Evolutionary conservation across 2,329 filamentous ascomycete genomes (phyloP), one percentile per base, ranked within the genome.

Genomic region (Grosmannia penicillata): DNA sequence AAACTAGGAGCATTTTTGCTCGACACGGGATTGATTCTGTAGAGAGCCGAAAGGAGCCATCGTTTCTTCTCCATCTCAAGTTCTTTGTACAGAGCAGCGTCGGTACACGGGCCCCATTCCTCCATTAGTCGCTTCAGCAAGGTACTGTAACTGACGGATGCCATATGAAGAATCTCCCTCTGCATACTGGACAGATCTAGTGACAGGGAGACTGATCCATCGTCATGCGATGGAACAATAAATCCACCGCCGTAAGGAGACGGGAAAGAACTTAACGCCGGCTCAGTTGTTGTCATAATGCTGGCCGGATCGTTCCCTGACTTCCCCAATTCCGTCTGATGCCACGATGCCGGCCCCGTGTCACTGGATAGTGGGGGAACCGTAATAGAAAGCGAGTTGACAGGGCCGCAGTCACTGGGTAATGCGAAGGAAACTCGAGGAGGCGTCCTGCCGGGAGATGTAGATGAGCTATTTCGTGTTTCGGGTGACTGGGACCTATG

Each of bases 71-170:
- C 53, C 41, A 58, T 61, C 41, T 70, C 68, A 4, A 70, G 48
- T 36, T 69, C 64, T 46, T 61, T 60, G 47, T 66, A 68, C 17
- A 71, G 54, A n/a, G 59, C 62, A 3, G 66, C 62, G 42, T 71
- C 65, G 1, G 56, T 53, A 27, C 57, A 61, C 4, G 65, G 59
- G 39, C 70, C 64, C 58, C 65, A 67, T 30, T 62, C 59, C 45
- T 71, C 65, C 24, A 66, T 71, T 27, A 80, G 58, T 4, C 72
- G 64, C 25, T 65, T 59, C 5, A 78, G 56, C 32, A 38, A 76
- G 62, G 23, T 68, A 57, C 65, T 62, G 0, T 65, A 56, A 22
- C 62, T 64, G 6, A 70, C 68, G 4, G 59, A 60, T 9, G 68
- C 64, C 70, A 77, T 75, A 36, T 65, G 61, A 25, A 61, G 56